A percentile compares a stretch with the other conserved stretches of the same genome.
These are phyloP conservation scores for Coniochaeta sp. DNA, from an alignment of 2,329 filamentous ascomycete species.

Conservation along the genomic window DNA sequence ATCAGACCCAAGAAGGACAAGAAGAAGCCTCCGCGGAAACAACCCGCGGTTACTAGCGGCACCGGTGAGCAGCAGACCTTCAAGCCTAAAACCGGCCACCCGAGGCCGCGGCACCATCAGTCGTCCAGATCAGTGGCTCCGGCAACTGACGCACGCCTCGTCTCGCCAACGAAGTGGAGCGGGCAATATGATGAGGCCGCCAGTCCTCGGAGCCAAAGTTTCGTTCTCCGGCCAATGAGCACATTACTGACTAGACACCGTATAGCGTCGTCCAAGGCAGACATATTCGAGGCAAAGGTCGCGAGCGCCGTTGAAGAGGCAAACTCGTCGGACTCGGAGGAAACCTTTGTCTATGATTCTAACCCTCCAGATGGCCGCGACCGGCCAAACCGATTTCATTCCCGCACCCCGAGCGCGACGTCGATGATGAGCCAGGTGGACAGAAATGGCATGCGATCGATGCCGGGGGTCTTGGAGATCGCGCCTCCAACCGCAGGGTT, in stretches of 20 bases:
- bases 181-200: constrained; percentile 23
- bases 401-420: constrained; percentile 87
- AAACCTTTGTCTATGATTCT: constrained; percentile 98
- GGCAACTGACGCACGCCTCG: constrained; percentile 16
- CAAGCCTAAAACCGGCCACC: constrained; percentile 12
- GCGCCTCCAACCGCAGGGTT: constrained; percentile 41
- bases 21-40: constrained; percentile 71
- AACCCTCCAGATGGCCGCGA: constrained; percentile 70
- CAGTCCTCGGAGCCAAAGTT: constrained; percentile 18
- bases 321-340: constrained; percentile 93
- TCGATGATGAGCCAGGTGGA: constrained; percentile 71
- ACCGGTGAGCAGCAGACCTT: constrained; percentile 52
- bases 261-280: constrained; percentile 85
- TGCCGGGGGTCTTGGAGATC: constrained; percentile 59
- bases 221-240: constrained; percentile 29
- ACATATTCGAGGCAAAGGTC: constrained; percentile 96
- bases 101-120: constrained; percentile 30
- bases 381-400: constrained; percentile 73
- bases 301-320: constrained; percentile 93
- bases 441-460: constrained; percentile 51
- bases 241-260: constrained; percentile 35
- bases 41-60: constrained; percentile 61
- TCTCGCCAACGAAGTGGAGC: constrained; percentile 26
- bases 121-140: constrained; percentile 28
- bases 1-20: constrained; percentile 93